Percentiles rank a stretch among this genome's conserved stretches.
Conservation (phyloP, 1,139 yeast genomes). For the Saccharomyces hybrid region DNA sequence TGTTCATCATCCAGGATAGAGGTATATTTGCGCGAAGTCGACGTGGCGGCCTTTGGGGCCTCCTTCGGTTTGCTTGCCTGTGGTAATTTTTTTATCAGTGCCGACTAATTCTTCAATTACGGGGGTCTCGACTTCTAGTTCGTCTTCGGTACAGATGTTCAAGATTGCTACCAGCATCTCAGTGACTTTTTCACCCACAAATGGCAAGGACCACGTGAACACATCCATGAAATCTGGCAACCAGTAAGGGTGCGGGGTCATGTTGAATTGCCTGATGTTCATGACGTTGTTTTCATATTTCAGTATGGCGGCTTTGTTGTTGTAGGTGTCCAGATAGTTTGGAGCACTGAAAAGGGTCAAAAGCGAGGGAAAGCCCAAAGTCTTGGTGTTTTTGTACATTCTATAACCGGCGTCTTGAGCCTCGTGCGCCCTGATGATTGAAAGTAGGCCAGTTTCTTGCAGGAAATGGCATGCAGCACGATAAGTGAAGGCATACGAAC, state of each 20-base stretch:
- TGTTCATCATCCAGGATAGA: conserved; percentile 29
- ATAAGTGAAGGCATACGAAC: conserved; percentile 85
- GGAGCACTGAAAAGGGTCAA: conserved; percentile 95
- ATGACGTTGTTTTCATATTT: conserved; percentile 86
- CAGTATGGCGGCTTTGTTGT: conserved; percentile 91
- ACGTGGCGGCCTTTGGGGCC: neutral
- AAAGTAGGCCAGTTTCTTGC: conserved; percentile 68
- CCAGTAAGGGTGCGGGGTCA: conserved; percentile 95
- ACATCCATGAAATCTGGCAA: conserved; percentile 96
- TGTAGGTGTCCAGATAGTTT: conserved; percentile 85
- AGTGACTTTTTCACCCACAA: conserved; percentile 93
- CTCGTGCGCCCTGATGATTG: conserved; percentile 91
- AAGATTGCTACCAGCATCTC: conserved; percentile 87
- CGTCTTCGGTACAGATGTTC: conserved; percentile 93
- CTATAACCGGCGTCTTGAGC: conserved; percentile 97
- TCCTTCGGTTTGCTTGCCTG: neutral
- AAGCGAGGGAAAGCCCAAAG: conserved; percentile 87
- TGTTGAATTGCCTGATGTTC: conserved; percentile 91
- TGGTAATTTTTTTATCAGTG: conserved; percentile 2
- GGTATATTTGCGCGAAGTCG: neutral
- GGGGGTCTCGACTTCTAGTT: conserved; percentile 55
- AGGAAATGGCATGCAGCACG: conserved; percentile 77
- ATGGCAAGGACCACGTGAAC: conserved; percentile 94
- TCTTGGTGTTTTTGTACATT: conserved; percentile 80
- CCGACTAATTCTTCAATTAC: conserved; percentile 17